Evolutionary conservation across 495 filamentous ascomycete species (phyloP), one percentile per base, ranked within the genome.

Genomic region (Xylaria castorea): DNA sequence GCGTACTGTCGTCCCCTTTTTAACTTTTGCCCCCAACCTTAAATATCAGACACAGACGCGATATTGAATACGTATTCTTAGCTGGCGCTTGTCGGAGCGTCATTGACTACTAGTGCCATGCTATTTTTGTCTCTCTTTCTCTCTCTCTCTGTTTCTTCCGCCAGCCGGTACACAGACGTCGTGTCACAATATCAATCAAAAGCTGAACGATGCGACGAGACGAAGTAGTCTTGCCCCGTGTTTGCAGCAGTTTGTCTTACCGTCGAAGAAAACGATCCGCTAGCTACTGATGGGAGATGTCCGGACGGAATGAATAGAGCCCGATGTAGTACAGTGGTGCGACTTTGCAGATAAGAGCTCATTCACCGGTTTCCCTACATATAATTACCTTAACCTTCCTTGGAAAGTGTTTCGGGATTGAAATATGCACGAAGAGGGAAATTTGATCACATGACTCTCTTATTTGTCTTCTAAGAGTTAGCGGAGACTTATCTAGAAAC

Each of bases 111-210:
- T 20, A 50, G 16, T 11, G 27, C 25, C 3, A 18, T 30, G 7
- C 34, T 64, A 58, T 22, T 22, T 48, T 46, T 50, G 18, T 5
- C 18, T 25, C 18, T 38, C 6, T 51, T n/a, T n/a, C 22, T 38
- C 50, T 16, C 4, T 22, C 6, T 51, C 8, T 55, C n/a, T 53
- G 42, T 53, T 71, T 66, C 38, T 53, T 66, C 57, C 64, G 38
- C 44, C 36, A 42, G 14, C 1, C 36, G 69, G 69, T 70, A 53
- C 71, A 72, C 69, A 40, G 42, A 63, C 55, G 40, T 34, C 20
- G 73, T 76, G 48, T 57, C 60, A 71, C 69, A 30, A 38, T 48
- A 55, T 57, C 14, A 55, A 71, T 65, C 61, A 65, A 38, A 63
- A n/a, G 44, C 1, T 34, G 46, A 70, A 62, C 18, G 58, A 71